Evolutionary conservation across 345 rosid genomes (phyloP), one percentile per base, ranked within the genome.

Genomic region (Ailanthus altissimus): DNA sequence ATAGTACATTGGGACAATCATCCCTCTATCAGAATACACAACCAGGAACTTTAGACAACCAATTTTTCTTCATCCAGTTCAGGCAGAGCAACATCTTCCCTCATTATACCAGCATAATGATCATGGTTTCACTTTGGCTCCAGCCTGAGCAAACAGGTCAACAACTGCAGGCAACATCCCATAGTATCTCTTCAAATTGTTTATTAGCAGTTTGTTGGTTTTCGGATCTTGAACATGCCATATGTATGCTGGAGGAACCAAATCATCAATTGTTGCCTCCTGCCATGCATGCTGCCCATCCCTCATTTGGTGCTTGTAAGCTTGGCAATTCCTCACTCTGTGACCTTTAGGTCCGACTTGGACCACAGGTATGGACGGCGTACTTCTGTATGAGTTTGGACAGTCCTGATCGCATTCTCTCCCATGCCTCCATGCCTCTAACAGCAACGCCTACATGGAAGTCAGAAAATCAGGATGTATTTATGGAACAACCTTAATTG

Each of bases 221-320:
- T 53, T 66, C 38, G 21, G 61, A 50, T 81, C 78, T 36, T 47
- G 82, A 36, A 82, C 85, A 23, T 85, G 90, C 89, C 89, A 89
- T 26, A 85, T 90, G 81, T 82, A 84, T 12, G 81, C 77, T 5
- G 87, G 87, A 68, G 86, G 89, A 58, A 82, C 70, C n/a, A 86
- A 36, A 60, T 86, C 92, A 70, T 85, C 86, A 50, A 87, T 76
- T 0, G 82, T 84, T 77, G 89, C 89, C 78, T 82, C 87, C 74
- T 85, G 86, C 92, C 92, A 85, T 49, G 81, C 92, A 72, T 86
- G 92, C 75, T 89, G 86, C 25, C 92, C 92, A 50, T 86, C 92
- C 77, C 90, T 85, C 87, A 84, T 83, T 81, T 88, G 90, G 74
- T 86, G 90, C 84, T 86, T 88, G 78, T 78, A 84, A 68, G 88